Conservation (phyloP, 805 yeast species). For the Danielozyma ontarioensis region DNA sequence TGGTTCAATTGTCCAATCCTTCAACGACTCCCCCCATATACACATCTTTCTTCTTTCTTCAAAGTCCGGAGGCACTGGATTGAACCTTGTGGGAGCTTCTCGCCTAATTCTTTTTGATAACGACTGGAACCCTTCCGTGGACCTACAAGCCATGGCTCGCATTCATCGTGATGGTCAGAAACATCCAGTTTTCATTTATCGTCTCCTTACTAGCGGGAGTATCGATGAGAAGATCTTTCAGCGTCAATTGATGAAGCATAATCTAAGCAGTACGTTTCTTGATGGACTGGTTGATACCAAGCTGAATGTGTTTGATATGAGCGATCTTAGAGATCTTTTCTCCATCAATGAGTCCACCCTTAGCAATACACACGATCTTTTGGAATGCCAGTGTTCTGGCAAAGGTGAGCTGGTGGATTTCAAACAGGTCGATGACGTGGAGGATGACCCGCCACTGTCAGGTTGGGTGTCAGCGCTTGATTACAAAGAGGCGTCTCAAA, state of each 20-base stretch:
- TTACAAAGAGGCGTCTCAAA: constrained; percentile 21
- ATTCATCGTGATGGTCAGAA: constrained; percentile 92
- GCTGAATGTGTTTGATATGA: constrained; percentile 62
- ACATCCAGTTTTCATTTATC: constrained; percentile 70
- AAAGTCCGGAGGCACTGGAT: constrained; percentile 90
- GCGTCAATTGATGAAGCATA: constrained; percentile 80
- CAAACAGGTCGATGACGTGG: constrained; percentile 15
- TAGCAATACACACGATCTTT: constrained; percentile 75
- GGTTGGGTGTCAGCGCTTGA: constrained; percentile 58
- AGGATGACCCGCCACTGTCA: constrained; percentile 1
- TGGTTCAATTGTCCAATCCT: constrained; percentile 58
- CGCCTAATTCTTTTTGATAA: constrained; percentile 81
- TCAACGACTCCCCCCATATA: constrained; percentile 46
- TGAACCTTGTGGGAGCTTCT: constrained; percentile 87
- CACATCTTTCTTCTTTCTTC: constrained; percentile 74
- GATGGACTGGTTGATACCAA: constrained; percentile 36
- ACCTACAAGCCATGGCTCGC: constrained; percentile 92
- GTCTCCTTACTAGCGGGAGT: constrained; percentile 82
- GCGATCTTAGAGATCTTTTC: constrained; percentile 73
- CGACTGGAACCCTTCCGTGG: constrained; percentile 96
- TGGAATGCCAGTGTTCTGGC: constrained; percentile 61
- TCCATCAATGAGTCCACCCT: constrained; percentile 44
- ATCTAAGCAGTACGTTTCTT: constrained; percentile 68
- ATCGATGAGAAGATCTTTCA: constrained; percentile 94
- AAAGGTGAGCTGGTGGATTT: constrained; percentile 33